A percentile compares a stretch with the other conserved stretches of the same genome.
phyloP scores from a whole-genome alignment of 1,139 yeast species.

The Kodamaea ohmeri region DNA sequence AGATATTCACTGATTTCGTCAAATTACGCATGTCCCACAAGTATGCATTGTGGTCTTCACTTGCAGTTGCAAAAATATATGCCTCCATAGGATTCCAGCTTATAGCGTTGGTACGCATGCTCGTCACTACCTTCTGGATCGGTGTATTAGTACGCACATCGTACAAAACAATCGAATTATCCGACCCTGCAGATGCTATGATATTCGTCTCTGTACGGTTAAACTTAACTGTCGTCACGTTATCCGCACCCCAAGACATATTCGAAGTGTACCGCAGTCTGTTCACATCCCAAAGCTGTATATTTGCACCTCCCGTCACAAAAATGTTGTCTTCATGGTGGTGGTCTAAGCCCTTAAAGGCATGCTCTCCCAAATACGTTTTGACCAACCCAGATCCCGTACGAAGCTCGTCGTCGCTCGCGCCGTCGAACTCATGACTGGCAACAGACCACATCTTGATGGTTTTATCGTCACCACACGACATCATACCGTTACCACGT shows the following conservation, averaged over 20 bases:
- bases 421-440: conserved; percentile 41
- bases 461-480: conserved; percentile 91
- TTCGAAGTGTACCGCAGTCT: conserved; percentile 75
- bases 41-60: conserved; percentile 93
- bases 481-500: conserved; percentile 54
- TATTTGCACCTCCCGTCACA: conserved; percentile 89
- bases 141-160: conserved; percentile 93
- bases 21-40: conserved; percentile 95
- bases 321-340: conserved; percentile 72
- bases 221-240: conserved; percentile 75
- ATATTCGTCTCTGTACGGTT: conserved; percentile 89
- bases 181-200: conserved; percentile 89
- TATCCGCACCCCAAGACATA: conserved; percentile 96
- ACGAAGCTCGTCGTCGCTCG: conserved; percentile 33
- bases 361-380: conserved; percentile 80
- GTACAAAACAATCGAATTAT: conserved; percentile 84
- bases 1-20: conserved; percentile 73
- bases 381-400: conserved; percentile 53
- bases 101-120: conserved; percentile 78
- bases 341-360: conserved; percentile 84
- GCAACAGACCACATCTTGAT: conserved; percentile 76
- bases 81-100: conserved; percentile 99
- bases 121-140: conserved; percentile 82
- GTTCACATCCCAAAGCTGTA: conserved; percentile 86
- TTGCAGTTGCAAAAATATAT: conserved; percentile 84